Percentiles rank a stretch among this genome's conserved stretches.
Conservation (phyloP, 192 early-diverging fungal genomes). For the Thamnidium elegans region DNA sequence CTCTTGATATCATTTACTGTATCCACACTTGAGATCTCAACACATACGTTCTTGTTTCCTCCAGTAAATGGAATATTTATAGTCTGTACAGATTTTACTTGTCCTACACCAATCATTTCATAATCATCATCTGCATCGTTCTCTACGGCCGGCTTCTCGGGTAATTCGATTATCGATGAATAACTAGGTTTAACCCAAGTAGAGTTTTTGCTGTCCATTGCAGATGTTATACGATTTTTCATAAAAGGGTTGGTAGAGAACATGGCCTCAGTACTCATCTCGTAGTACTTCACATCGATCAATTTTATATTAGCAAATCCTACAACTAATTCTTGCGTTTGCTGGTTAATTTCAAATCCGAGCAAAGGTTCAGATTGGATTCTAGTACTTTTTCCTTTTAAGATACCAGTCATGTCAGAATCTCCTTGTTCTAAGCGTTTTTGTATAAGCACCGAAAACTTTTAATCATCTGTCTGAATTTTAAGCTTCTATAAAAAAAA, state of each 20-base stretch:
- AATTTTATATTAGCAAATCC: conserved; percentile 34
- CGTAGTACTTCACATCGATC: conserved; percentile 41
- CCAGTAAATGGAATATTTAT: not conserved
- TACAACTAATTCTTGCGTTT: conserved; percentile 27
- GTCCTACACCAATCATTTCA: not conserved
- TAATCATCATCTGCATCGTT: not conserved
- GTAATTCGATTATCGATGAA: conserved; percentile 17
- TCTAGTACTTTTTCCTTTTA: conserved; percentile 10
- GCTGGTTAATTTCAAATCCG: conserved; percentile 39
- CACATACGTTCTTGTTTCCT: conserved; percentile 13
- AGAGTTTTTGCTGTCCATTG: conserved; percentile 10
- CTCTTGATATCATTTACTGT: conserved; percentile 6
- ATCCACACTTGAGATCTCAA: conserved; percentile 36
- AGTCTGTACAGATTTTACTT: not conserved
- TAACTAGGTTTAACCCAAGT: conserved; percentile 45
- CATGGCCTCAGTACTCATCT: conserved; percentile 47
- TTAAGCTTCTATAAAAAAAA: too few species aligned
- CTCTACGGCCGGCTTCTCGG: not conserved
- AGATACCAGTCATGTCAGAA: not conserved
- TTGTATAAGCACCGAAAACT: too few species aligned
- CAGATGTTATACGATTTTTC: conserved; percentile 2
- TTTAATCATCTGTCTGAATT: too few species aligned
- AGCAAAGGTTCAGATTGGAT: conserved; percentile 34
- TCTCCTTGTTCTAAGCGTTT: conserved; percentile 19
- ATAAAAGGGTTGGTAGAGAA: conserved; percentile 47